phyloP scores from a whole-genome alignment of 148 eudicot species.

The Rhododendron williamsianum region DNA sequence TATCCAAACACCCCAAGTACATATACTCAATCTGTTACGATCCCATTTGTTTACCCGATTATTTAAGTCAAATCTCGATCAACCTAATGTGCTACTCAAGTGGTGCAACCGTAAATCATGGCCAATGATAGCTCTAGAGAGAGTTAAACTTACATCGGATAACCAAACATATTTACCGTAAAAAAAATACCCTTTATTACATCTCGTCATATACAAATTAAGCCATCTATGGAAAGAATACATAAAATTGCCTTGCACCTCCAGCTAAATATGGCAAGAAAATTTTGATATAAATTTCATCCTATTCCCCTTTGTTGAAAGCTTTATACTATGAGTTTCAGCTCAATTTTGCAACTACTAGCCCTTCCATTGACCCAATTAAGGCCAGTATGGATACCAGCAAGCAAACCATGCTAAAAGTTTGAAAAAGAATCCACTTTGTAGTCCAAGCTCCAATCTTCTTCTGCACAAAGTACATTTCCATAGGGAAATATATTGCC shows the following conservation, averaged over 20 bases:
- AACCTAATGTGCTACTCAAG: neutral
- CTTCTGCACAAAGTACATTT: conserved; percentile 56
- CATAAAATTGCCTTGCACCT: neutral
- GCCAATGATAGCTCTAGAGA: neutral
- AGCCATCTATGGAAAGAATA: neutral
- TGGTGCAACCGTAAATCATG: neutral
- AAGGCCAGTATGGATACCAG: conserved; percentile 37
- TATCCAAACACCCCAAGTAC: neutral
- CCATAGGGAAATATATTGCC: conserved; percentile 65
- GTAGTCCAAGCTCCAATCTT: conserved; percentile 39
- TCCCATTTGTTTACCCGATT: neutral
- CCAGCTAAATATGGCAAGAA: neutral
- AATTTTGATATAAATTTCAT: neutral
- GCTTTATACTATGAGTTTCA: conserved; percentile 4
- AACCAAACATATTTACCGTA: neutral
- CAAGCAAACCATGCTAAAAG: conserved; percentile 38
- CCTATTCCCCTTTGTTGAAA: neutral
- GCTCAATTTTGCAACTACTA: conserved; percentile 44
- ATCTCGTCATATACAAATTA: neutral
- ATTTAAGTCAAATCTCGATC: neutral
- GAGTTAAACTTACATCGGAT: neutral
- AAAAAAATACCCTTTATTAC: neutral
- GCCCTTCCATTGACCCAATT: conserved; percentile 53
- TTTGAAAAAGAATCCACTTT: conserved; percentile 37
- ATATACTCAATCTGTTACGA: neutral